These are phyloP conservation scores for Nicotiana paniculata DNA, from an alignment of 257 asterid species.

Conservation along the genomic window DNA sequence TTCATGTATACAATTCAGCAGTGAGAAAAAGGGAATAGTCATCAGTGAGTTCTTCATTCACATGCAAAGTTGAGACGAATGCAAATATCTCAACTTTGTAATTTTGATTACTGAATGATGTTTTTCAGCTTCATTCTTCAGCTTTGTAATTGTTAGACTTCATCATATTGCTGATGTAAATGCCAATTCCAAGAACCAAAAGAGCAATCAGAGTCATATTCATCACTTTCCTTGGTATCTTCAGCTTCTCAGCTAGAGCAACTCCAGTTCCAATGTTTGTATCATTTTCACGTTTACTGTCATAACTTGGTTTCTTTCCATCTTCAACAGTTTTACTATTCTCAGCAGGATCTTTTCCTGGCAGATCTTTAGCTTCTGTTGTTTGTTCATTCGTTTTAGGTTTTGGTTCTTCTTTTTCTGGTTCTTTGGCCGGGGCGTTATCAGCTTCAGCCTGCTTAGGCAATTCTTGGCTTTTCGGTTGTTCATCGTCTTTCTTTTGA, in stretches of 20 bases:
- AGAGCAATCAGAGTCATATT: conserved; percentile 24
- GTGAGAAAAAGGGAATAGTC: neutral
- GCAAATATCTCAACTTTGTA: neutral
- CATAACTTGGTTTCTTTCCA: neutral
- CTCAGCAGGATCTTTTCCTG: neutral
- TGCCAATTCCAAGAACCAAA: conserved; percentile 39
- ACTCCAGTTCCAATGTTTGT: neutral
- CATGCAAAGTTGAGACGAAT: neutral
- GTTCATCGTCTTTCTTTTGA: neutral
- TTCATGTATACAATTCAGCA: neutral
- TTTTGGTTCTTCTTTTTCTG: conserved; percentile 9
- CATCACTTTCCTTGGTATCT: conserved; percentile 36
- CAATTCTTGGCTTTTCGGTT: neutral
- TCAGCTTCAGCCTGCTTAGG: conserved; percentile 6
- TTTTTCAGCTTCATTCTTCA: conserved; percentile 11
- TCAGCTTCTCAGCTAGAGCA: conserved; percentile 29
- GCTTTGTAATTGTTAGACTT: conserved; percentile 13
- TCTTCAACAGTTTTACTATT: neutral
- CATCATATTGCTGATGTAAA: conserved; percentile 24
- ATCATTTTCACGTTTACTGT: neutral
- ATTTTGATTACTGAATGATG: neutral
- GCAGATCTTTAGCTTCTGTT: neutral
- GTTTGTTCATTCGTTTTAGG: neutral
- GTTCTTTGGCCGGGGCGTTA: neutral
- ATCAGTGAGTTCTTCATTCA: neutral